Percentiles rank a stretch among this genome's conserved stretches.
Evolutionary conservation across 805 yeast species (phyloP).

Genomic region (Candida nonsorbophila): DNA sequence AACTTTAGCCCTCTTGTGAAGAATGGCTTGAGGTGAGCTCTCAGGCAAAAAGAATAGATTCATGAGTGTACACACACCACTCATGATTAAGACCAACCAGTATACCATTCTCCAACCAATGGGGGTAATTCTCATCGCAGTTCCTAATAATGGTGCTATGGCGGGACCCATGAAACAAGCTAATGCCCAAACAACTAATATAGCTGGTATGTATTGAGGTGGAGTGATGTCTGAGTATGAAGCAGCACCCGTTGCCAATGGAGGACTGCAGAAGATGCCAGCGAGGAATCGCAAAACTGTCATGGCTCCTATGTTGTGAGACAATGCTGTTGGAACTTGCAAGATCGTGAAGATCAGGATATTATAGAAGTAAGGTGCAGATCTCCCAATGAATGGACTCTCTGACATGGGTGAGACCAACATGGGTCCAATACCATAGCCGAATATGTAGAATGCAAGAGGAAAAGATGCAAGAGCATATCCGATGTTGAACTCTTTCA

Average conservation of each 20-base stretch:
- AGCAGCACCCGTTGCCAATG: conserved; percentile 55
- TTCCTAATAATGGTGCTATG: conserved; percentile 52
- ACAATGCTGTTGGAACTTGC: conserved; percentile 54
- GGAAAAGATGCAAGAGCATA: conserved; percentile 45
- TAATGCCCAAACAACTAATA: conserved; percentile 49
- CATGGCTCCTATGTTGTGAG: conserved; percentile 45
- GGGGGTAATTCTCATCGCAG: conserved; percentile 35
- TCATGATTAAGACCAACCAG: conserved; percentile 40
- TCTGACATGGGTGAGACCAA: conserved; percentile 57
- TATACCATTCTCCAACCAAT: conserved; percentile 44
- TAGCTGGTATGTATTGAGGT: conserved; percentile 38
- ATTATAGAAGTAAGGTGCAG: conserved; percentile 42
- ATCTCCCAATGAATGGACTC: conserved; percentile 48
- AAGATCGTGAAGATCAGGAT: conserved; percentile 43
- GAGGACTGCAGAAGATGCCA: conserved; percentile 53
- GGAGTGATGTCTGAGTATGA: conserved; percentile 44
- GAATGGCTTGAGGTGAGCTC: conserved; percentile 39
- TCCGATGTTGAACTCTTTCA: conserved; percentile 40
- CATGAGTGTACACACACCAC: conserved; percentile 7
- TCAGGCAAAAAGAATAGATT: conserved; percentile 43
- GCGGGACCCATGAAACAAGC: conserved; percentile 54
- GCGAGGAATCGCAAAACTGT: conserved; percentile 46
- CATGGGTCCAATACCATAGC: conserved; percentile 60
- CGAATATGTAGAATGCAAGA: conserved; percentile 50
- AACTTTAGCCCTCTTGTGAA: conserved; percentile 41